A percentile compares a stretch with the other conserved stretches of the same genome.
Conservation (phyloP, 2,329 filamentous ascomycete species). For the Xylaria multiplex region DNA sequence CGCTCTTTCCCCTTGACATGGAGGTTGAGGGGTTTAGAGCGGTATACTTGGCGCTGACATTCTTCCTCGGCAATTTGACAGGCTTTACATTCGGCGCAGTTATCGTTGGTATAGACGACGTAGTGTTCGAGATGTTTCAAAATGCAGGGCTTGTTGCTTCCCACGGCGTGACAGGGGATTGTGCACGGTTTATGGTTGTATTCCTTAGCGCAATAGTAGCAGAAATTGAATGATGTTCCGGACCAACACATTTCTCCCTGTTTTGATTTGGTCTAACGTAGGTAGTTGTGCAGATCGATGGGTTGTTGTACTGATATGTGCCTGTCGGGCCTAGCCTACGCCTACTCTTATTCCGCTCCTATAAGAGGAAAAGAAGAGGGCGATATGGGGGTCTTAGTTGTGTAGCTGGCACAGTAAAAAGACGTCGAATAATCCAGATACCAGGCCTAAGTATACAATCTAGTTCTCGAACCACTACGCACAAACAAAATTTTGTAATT, state of each 20-base stretch:
- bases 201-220: slow-evolving; percentile 30
- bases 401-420: too few species aligned
- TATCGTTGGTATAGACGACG: slow-evolving; percentile 19
- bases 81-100: slow-evolving; percentile 26
- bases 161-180: slow-evolving; percentile 20
- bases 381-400: too few species aligned
- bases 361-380: too few species aligned
- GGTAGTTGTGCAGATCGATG: too few species aligned
- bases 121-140: background rate
- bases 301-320: background rate
- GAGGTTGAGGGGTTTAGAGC: slow-evolving; percentile 16
- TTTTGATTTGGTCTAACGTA: background rate
- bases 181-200: slow-evolving; percentile 16
- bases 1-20: slow-evolving; percentile 9
- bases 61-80: slow-evolving; percentile 23
- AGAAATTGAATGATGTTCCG: slow-evolving; percentile 15
- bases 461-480: too few species aligned
- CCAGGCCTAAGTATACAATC: too few species aligned
- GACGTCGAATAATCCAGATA: too few species aligned
- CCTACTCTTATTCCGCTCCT: too few species aligned
- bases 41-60: slow-evolving; percentile 26
- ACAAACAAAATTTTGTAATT: too few species aligned
- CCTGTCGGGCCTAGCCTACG: background rate
- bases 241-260: slow-evolving; percentile 22
- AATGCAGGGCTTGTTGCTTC: slow-evolving; percentile 4